A percentile compares a stretch with the other conserved stretches of the same genome.
Conservation (phyloP, 108 stramenopile genomes). For the Pseudonitzschia pungens region DNA sequence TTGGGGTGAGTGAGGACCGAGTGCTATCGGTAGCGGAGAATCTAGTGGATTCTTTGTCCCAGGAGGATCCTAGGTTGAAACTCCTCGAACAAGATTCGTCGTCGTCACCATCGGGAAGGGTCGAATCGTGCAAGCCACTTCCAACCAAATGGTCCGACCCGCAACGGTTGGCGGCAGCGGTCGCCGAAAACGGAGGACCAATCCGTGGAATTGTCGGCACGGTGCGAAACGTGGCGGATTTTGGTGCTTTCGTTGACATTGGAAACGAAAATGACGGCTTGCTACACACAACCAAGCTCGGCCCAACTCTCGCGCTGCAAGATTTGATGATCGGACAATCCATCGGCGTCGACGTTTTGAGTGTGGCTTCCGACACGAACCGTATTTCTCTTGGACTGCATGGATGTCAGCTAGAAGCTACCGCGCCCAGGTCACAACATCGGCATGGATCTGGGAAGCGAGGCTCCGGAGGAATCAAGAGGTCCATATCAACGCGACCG, state of each 20-base stretch:
- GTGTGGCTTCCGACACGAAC: conserved; percentile 23
- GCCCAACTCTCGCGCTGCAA: conserved; percentile 26
- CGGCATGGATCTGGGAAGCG: too few relatives aligned
- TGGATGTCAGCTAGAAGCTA: conserved; percentile 33
- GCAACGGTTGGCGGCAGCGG: neutral
- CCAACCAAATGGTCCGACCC: conserved; percentile 4
- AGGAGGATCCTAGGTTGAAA: conserved; percentile 48
- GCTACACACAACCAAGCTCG: conserved; percentile 54
- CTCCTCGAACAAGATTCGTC: neutral
- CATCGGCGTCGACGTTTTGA: conserved; percentile 55
- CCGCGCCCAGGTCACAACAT: neutral
- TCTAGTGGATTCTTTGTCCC: conserved; percentile 52
- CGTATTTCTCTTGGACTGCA: conserved; percentile 45
- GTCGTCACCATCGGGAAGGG: neutral
- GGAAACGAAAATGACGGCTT: conserved; percentile 55
- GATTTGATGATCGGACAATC: conserved; percentile 54
- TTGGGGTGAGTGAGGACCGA: conserved; percentile 37
- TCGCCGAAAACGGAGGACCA: conserved; percentile 24
- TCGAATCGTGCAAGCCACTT: conserved; percentile 20
- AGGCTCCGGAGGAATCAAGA: neutral
- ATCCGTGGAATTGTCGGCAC: conserved; percentile 48
- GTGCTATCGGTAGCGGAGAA: conserved; percentile 45
- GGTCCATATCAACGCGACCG: neutral
- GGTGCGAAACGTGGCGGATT: conserved; percentile 64
- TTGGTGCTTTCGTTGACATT: conserved; percentile 68